Percentiles rank a stretch among this genome's conserved stretches.
Evolutionary conservation across 106 monocot genomes (phyloP).

Genomic region (Dioscorea alata): DNA sequence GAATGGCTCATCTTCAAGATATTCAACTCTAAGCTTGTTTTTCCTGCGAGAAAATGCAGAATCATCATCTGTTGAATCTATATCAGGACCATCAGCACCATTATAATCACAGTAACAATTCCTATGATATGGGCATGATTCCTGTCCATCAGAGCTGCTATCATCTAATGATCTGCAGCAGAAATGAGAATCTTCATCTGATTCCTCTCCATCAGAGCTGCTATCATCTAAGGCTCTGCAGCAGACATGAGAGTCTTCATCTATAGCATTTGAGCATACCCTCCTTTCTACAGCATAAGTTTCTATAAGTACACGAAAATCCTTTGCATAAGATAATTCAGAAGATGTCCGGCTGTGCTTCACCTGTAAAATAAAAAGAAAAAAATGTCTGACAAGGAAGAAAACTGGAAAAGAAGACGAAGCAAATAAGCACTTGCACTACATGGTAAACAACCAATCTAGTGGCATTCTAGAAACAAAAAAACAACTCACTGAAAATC

Average conservation of each 20-base stretch:
- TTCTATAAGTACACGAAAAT: constrained; percentile 68
- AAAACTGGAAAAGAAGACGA: neutral
- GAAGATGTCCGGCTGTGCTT: constrained; percentile 73
- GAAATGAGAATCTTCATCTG: constrained; percentile 9
- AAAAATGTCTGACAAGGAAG: neutral
- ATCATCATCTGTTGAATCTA: constrained; percentile 12
- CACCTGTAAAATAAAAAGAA: constrained; percentile 43
- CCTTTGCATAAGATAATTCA: constrained; percentile 53
- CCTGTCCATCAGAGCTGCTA: constrained; percentile 28
- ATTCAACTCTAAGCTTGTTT: constrained; percentile 40
- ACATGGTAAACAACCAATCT: neutral
- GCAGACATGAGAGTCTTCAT: constrained; percentile 11
- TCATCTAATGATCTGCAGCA: constrained; percentile 9
- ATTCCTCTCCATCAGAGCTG: constrained; percentile 31
- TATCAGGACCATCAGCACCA: constrained; percentile 15
- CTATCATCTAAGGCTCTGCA: constrained; percentile 6
- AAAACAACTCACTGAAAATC: constrained; percentile 65
- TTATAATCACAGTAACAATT: constrained; percentile 4
- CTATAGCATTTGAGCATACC: constrained; percentile 7
- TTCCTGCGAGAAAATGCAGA: constrained; percentile 9
- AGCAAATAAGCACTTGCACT: neutral
- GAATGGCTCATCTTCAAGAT: constrained; percentile 79
- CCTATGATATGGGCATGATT: constrained; percentile 10
- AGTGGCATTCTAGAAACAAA: neutral
- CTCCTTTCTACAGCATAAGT: constrained; percentile 26